A percentile compares a stretch with the other conserved stretches of the same genome.
Conservation (phyloP, 352 stramenopile genomes). For the Phytophthora foliorum region DNA sequence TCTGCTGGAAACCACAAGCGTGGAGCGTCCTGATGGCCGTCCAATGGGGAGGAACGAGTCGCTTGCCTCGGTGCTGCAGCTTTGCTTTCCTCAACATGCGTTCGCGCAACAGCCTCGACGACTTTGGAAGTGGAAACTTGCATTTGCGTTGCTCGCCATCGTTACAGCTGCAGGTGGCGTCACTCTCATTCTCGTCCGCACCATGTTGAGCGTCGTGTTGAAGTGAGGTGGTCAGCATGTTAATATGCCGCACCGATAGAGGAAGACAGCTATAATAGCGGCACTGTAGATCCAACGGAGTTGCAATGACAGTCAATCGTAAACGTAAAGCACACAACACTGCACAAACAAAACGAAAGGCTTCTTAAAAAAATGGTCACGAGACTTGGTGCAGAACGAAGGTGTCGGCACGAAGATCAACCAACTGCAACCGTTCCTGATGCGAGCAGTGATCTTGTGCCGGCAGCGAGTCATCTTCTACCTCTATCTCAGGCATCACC, state of each 20-base stretch:
- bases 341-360: conserved; percentile 8
- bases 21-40: conserved; percentile 58
- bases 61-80: conserved; percentile 70
- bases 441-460: background rate
- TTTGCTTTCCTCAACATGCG: conserved; percentile 69
- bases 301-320: background rate
- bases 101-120: conserved; percentile 65
- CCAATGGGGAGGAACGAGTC: conserved; percentile 36
- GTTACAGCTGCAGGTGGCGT: conserved; percentile 32
- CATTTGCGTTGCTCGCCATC: conserved; percentile 53
- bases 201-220: conserved; percentile 27
- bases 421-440: conserved; percentile 2
- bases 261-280: background rate
- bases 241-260: conserved; percentile 16
- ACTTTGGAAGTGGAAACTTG: conserved; percentile 80
- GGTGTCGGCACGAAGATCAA: conserved; percentile 9
- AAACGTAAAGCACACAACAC: conserved; percentile 13
- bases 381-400: conserved; percentile 26
- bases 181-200: conserved; percentile 24
- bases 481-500: conserved; percentile 19
- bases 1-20: conserved; percentile 47
- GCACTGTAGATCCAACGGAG: no score
- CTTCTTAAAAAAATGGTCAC: conserved; percentile 32
- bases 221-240: conserved; percentile 12
- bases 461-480: conserved; percentile 8